Percentiles rank a stretch among this genome's conserved stretches.
phyloP scores from a whole-genome alignment of 139 green algal species.

The Chlorella vulgaris region DNA sequence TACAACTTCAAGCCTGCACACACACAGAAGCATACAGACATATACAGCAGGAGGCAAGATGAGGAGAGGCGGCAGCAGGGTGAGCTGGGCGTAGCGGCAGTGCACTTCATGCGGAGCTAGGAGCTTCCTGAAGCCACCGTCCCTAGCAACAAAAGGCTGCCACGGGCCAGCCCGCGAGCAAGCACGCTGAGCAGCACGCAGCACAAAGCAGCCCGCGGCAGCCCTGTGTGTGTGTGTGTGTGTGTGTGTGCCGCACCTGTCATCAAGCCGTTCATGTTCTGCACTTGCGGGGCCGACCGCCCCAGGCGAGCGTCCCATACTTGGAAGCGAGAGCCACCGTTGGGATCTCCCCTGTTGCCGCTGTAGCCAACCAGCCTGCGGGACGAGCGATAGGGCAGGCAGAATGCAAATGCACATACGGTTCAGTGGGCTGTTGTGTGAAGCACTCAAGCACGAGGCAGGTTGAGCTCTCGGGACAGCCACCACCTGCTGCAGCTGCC shows the following conservation, averaged over 20 bases:
- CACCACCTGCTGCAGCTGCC: too few relatives aligned
- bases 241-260: background rate
- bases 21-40: too few relatives aligned
- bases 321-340: background rate
- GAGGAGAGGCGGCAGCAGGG: background rate
- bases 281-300: background rate
- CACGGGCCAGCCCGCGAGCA: too few relatives aligned
- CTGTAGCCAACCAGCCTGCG: background rate
- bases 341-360: background rate
- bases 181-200: background rate
- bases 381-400: background rate
- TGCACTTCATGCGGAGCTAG: background rate
- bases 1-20: constrained; percentile 1
- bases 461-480: too few relatives aligned
- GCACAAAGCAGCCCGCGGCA: background rate
- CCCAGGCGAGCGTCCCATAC: background rate
- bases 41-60: too few relatives aligned
- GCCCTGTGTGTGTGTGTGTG: background rate
- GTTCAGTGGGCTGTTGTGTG: too few relatives aligned
- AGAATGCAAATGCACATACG: too few relatives aligned
- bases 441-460: too few relatives aligned
- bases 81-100: background rate
- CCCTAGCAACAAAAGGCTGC: background rate
- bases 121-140: background rate
- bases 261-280: background rate